phyloP scores from a whole-genome alignment of 2,329 filamentous ascomycete species.

The Colletotrichum lupini region DNA sequence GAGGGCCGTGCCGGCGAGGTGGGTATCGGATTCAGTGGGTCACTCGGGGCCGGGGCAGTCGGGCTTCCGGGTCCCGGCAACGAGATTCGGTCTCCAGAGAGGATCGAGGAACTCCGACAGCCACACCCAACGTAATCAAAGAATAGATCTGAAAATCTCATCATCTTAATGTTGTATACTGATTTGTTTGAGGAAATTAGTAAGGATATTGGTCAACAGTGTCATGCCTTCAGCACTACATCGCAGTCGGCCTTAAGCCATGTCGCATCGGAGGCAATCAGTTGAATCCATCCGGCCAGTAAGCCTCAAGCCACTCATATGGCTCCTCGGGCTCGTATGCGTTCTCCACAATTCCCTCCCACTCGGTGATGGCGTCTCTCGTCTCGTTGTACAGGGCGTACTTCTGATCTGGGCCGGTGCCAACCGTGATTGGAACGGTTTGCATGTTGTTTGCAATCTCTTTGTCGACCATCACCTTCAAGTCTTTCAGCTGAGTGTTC shows the following conservation, averaged over 20 bases:
- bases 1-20: not conserved
- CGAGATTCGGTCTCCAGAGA: not conserved
- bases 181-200: not conserved
- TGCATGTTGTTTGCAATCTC: constrained; percentile 45
- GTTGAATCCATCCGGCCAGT: constrained; percentile 48
- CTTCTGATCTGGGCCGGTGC: constrained; percentile 42
- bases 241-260: no score
- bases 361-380: constrained; percentile 41
- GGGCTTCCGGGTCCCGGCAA: not conserved
- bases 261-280: not conserved
- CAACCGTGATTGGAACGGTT: constrained; percentile 40
- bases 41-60: not conserved
- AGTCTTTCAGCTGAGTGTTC: constrained; percentile 40
- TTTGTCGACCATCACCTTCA: constrained; percentile 41
- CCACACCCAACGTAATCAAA: not conserved
- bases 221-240: not conserved
- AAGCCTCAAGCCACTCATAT: constrained; percentile 65
- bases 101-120: no score
- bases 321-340: constrained; percentile 49
- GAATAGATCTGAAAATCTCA: not conserved
- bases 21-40: not conserved
- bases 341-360: constrained; percentile 38
- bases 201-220: not conserved
- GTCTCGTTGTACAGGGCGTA: constrained; percentile 44
- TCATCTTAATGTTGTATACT: no score